Evolutionary conservation across 108 stramenopile genomes (phyloP).

Genomic region (Poteriospumella lacustris): DNA sequence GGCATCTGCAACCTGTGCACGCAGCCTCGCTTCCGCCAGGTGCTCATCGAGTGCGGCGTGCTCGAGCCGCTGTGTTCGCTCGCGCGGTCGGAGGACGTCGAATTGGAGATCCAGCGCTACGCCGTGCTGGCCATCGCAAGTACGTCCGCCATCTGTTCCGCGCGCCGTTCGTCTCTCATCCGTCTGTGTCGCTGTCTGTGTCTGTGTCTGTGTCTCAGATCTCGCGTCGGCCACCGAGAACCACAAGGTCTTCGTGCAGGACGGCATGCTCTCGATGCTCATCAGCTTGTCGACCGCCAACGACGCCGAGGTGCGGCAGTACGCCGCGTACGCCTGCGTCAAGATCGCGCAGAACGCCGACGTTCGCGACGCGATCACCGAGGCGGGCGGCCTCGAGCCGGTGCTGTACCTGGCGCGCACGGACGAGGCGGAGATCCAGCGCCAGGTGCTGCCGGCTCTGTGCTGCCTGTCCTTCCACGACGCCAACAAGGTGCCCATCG

Average conservation of each 20-base stretch:
- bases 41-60: slow-evolving; percentile 60
- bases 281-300: slow-evolving; percentile 66
- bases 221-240: slow-evolving; percentile 63
- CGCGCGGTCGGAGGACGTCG: slow-evolving; percentile 63
- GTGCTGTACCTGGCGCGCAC: slow-evolving; percentile 71
- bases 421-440: slow-evolving; percentile 63
- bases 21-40: slow-evolving; percentile 52
- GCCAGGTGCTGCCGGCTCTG: slow-evolving; percentile 68
- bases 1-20: slow-evolving; percentile 75
- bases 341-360: slow-evolving; percentile 69
- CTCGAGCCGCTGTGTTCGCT: slow-evolving; percentile 71
- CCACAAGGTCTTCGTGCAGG: slow-evolving; percentile 63
- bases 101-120: slow-evolving; percentile 65
- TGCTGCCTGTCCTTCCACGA: slow-evolving; percentile 64
- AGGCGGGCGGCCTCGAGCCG: slow-evolving; percentile 72
- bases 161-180: not conserved
- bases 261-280: slow-evolving; percentile 69
- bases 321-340: slow-evolving; percentile 70
- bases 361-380: slow-evolving; percentile 62
- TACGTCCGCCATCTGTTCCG: not conserved
- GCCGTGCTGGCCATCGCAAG: slow-evolving; percentile 22
- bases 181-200: slow-evolving; percentile 29
- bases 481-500: slow-evolving; percentile 48
- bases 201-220: slow-evolving; percentile 68
- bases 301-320: slow-evolving; percentile 67